A percentile compares a stretch with the other conserved stretches of the same genome.
phyloP scores from a whole-genome alignment of 306 rosid species.

The Lotus japonicus region DNA sequence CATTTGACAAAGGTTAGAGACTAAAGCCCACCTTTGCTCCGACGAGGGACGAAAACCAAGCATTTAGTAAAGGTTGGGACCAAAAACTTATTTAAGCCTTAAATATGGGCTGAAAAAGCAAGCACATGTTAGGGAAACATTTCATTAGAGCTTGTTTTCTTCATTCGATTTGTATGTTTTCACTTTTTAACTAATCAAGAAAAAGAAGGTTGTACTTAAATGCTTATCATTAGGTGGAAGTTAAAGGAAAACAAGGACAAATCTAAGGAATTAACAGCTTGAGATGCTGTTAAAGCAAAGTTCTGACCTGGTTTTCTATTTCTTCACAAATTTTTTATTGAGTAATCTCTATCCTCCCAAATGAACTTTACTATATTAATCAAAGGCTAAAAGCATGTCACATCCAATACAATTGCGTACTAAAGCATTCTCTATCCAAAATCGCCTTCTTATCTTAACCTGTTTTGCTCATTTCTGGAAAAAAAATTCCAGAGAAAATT shows the following conservation, averaged over 20 bases:
- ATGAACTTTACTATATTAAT: background rate
- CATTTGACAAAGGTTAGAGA: no score
- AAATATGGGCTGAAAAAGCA: background rate
- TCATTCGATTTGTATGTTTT: background rate
- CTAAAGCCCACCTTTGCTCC: no score
- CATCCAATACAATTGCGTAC: background rate
- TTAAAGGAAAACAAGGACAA: background rate
- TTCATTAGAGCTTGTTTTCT: background rate
- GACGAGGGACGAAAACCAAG: no score
- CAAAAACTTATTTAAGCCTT: no score
- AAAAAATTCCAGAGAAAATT: background rate
- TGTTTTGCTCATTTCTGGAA: background rate
- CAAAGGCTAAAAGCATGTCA: slow-evolving; percentile 8
- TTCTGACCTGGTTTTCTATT: background rate
- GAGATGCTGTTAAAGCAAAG: slow-evolving; percentile 3
- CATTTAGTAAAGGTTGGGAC: no score
- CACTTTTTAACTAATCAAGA: background rate
- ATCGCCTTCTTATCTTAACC: background rate
- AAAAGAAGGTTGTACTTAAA: background rate
- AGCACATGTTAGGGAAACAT: background rate
- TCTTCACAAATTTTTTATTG: background rate
- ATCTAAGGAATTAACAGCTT: slow-evolving; percentile 8
- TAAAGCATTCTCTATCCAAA: background rate
- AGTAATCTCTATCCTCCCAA: background rate
- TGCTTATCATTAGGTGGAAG: slow-evolving; percentile 1